Base-by-base conservation (phyloP, 2,329 filamentous ascomycete genomes). In the Rugonectria rugulosa region DNA sequence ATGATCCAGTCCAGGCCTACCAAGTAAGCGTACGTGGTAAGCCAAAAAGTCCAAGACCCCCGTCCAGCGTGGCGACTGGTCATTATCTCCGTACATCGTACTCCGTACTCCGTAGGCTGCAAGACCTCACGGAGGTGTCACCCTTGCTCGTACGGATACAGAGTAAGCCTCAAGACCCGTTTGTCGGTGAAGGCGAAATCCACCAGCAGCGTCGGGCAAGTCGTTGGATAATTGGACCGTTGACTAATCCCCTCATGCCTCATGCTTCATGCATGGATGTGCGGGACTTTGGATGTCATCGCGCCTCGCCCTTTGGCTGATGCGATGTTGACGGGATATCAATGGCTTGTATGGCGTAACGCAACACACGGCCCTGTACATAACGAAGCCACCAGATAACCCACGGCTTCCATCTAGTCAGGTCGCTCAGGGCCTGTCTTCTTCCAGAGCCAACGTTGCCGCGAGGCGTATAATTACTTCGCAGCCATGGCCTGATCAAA, bases 401-500 rank as follows among this genome's bases (percentile, higher is more conserved):
- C n/a, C n/a, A n/a, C n/a, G n/a, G n/a, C n/a, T n/a, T n/a, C n/a
- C n/a, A n/a, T n/a, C n/a, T n/a, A n/a, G n/a, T n/a, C n/a, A n/a
- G n/a, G n/a, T n/a, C n/a, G n/a, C n/a, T n/a, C n/a, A n/a, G n/a
- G n/a, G n/a, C n/a, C n/a, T 4, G 19, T 26, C 45, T n/a, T 31
- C 40, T 34, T 45, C 46, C 15, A 49, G 44, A 47, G 58, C 55
- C 55, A 54, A 53, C 37, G 31, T 46, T 50, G 47, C 43, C 34
- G 32, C 46, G 50, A 34, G n/a, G n/a, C n/a, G n/a, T n/a, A n/a
- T n/a, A n/a, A n/a, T n/a, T n/a, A n/a, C n/a, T n/a, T n/a, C n/a
- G n/a, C n/a, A 53, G 43, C 51, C 55, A 59, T 58, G 56, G 49
- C 51, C 58, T 60, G 55, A 56, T 48, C 27, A 51, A 59, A 37